A percentile compares a stretch with the other conserved stretches of the same genome.
phyloP scores from a whole-genome alignment of 306 rosid genomes.

The Ceratonia siliqua region DNA sequence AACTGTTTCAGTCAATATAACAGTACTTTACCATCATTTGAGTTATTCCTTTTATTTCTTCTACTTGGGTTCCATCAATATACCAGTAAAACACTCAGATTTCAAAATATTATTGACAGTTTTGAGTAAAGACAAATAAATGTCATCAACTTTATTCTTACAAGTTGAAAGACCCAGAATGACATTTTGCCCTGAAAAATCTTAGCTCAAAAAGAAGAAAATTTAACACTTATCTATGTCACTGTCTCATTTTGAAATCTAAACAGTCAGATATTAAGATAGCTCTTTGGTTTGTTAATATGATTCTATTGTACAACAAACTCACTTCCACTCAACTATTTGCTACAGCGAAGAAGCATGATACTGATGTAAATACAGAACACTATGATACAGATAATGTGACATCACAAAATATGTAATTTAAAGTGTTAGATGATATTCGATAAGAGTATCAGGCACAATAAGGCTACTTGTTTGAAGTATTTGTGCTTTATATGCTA shows the following conservation, averaged over 20 bases:
- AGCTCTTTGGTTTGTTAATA: constrained; percentile 36
- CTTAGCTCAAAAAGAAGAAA: constrained; percentile 9
- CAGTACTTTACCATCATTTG: no score
- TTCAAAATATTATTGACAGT: constrained; percentile 34
- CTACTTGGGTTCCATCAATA: no score
- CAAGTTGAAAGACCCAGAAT: constrained; percentile 33
- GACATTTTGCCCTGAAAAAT: constrained; percentile 31
- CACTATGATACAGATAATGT: no score
- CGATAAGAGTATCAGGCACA: no score
- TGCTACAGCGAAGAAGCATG: no score
- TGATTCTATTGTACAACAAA: constrained; percentile 45
- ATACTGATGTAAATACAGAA: no score
- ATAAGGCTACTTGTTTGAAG: no score
- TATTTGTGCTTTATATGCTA: no score
- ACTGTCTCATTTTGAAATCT: constrained; percentile 44
- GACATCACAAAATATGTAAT: no score
- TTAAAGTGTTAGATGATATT: no score
- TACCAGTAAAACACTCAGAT: background rate
- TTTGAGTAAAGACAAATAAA: constrained; percentile 36
- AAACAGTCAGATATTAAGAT: constrained; percentile 45
- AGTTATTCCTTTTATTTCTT: no score
- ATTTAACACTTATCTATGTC: constrained; percentile 40
- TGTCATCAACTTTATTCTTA: constrained; percentile 44
- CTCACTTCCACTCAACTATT: constrained; percentile 32
- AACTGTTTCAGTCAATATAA: no score